These are phyloP conservation scores for Suillus brevipes DNA, from an alignment of 768 basidiomycete genomes.

Conservation along the genomic window DNA sequence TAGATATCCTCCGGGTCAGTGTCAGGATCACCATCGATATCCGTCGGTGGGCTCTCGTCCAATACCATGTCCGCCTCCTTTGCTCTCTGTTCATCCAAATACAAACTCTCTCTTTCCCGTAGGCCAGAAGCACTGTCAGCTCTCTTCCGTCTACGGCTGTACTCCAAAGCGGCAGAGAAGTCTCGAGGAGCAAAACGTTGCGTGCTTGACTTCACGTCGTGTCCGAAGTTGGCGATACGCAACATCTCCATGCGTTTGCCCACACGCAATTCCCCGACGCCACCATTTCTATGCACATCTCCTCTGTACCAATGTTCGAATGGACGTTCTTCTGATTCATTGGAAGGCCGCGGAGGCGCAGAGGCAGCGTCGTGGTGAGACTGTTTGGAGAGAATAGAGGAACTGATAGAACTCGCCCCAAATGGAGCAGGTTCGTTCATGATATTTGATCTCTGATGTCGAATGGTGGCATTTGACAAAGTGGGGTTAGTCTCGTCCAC, in stretches of 20 bases:
- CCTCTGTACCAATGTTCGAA: conserved; percentile 92
- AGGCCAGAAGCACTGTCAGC: conserved; percentile 66
- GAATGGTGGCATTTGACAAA: conserved; percentile 35
- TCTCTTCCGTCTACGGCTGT: conserved; percentile 47
- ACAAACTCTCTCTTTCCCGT: conserved; percentile 61
- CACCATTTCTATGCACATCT: conserved; percentile 82
- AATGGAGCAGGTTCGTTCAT: conserved; percentile 70
- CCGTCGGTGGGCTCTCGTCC: conserved; percentile 76
- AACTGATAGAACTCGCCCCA: conserved; percentile 42
- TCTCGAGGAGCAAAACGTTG: conserved; percentile 29
- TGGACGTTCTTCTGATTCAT: conserved; percentile 78
- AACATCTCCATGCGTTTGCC: conserved; percentile 80
- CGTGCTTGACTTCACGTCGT: conserved; percentile 44
- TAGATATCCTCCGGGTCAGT: conserved; percentile 44
- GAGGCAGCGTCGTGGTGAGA: conserved; percentile 35
- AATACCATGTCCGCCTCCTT: conserved; percentile 54
- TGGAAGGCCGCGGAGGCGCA: conserved; percentile 53
- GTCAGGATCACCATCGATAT: conserved; percentile 60
- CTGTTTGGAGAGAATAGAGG: conserved; percentile 40
- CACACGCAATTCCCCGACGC: conserved; percentile 81
- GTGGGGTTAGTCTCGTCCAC: conserved; percentile 31
- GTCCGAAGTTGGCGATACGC: conserved; percentile 84
- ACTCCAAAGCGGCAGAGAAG: conserved; percentile 24
- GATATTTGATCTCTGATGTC: conserved; percentile 47
- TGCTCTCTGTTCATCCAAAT: conserved; percentile 61